Evolutionary conservation across 1,139 yeast species (phyloP), one percentile per base, ranked within the genome.

Genomic region (Debaryomyces robertsiae): DNA sequence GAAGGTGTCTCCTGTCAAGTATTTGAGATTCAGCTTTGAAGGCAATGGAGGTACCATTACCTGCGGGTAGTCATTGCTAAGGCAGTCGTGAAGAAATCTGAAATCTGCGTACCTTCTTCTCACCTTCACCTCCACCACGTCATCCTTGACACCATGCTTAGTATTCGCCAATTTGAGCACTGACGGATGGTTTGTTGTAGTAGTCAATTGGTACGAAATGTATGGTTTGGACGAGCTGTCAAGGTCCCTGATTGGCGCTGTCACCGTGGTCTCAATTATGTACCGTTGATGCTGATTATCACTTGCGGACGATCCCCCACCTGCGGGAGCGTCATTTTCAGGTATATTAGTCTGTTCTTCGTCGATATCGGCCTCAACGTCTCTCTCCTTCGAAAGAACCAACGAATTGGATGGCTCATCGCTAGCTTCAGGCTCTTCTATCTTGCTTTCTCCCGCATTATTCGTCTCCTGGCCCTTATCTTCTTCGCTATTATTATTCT

Each of bases 11-110:
- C 98, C 98, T 31, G 95, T 90, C 42, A 93, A 73, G 60, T 93
- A 93, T 61, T 93, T 96, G 53, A 91, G 72, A 46, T 95, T 80
- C 69, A 86, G 88, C 63, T 90, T 91, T 46, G 94, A 95, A 0
- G 98, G 98, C 42, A 93, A 70, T 9, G 98, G 98, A 1, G 98
- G 98, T 0, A 93, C 81, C 27, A 93, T 80, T 43, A 86, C 75
- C 2, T 94, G 86, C 0, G 97, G 96, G 56, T 74, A 87, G 57
- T 90, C 97, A 52, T 79, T 82, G 36, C 72, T 60, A 40, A 93
- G 69, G 46, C 89, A 81, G 46, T 84, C 86, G 60, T 84, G 87
- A 31, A 93, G 73, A 49, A 84, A 81, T 43, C 84, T 77, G 62
- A 93, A 89, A 61, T 89, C 96, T 7, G 89, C 84, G 60, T 85